phyloP scores from a whole-genome alignment of 2,329 filamentous ascomycete genomes.

The Venturia carpophila region DNA sequence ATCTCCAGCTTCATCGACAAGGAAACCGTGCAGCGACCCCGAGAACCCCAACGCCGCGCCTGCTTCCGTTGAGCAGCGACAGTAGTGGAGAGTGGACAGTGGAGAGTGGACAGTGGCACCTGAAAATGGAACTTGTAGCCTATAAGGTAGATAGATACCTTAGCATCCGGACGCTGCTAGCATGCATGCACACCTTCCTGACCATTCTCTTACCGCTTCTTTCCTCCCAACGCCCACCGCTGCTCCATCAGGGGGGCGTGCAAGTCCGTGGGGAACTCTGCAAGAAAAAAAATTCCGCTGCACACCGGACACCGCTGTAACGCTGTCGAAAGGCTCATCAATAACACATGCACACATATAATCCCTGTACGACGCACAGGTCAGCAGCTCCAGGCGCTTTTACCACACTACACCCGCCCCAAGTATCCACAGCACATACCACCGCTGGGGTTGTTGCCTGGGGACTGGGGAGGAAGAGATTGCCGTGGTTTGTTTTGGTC shows the following conservation, averaged over 20 bases:
- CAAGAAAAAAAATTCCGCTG: not conserved
- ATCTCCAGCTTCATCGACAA: too few relatives aligned
- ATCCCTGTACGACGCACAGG: not conserved
- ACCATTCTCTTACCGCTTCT: not conserved
- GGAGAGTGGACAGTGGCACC: too few relatives aligned
- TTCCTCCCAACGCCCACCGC: not conserved
- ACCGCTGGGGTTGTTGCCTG: not conserved
- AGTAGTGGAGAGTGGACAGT: too few relatives aligned
- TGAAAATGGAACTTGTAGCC: too few relatives aligned
- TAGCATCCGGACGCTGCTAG: not conserved
- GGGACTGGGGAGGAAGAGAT: not conserved
- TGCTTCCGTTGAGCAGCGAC: too few relatives aligned
- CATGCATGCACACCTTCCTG: not conserved
- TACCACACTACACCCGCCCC: not conserved
- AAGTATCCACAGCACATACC: not conserved
- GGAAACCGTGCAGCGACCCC: too few relatives aligned
- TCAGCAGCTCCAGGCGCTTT: not conserved
- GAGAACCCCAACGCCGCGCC: too few relatives aligned
- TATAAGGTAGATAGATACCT: too few relatives aligned
- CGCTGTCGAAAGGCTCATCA: not conserved
- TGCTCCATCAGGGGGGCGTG: not conserved
- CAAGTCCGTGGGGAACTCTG: not conserved
- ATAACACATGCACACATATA: not conserved
- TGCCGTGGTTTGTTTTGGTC: too few relatives aligned
- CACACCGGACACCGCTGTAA: not conserved